Conservation (phyloP, 352 stramenopile genomes). For the Globisporangium heterothallicum region DNA sequence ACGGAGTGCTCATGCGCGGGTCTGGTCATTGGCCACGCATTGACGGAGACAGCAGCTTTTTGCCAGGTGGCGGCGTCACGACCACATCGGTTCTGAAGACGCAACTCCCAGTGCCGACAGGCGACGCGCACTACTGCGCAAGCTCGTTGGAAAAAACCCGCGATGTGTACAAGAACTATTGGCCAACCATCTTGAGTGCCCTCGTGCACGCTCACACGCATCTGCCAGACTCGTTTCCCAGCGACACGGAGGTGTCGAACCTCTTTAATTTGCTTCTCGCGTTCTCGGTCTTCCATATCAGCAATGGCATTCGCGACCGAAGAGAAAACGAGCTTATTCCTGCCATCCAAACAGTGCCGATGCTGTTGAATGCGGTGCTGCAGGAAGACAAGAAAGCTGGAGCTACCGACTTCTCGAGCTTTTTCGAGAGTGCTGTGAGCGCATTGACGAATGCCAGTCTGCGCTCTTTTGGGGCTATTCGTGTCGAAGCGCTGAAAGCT, state of each 20-base stretch:
- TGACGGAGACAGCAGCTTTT: slow-evolving; percentile 6
- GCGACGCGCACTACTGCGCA: slow-evolving; percentile 1
- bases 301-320: slow-evolving; percentile 31
- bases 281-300: slow-evolving; percentile 40
- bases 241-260: not conserved
- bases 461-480: slow-evolving; percentile 23
- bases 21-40: slow-evolving; percentile 25
- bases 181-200: slow-evolving; percentile 44
- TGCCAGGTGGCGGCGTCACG: slow-evolving; percentile 5
- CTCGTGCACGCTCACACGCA: slow-evolving; percentile 31
- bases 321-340: slow-evolving; percentile 33
- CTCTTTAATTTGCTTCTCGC: slow-evolving; percentile 26
- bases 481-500: slow-evolving; percentile 34
- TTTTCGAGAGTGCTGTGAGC: slow-evolving; percentile 22
- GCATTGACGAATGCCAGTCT: slow-evolving; percentile 34
- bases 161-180: slow-evolving; percentile 51
- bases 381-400: not conserved
- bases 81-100: slow-evolving; percentile 19
- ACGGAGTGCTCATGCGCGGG: slow-evolving; percentile 43
- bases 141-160: slow-evolving; percentile 17
- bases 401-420: slow-evolving; percentile 2
- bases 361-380: slow-evolving; percentile 23
- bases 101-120: slow-evolving; percentile 20
- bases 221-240: slow-evolving; percentile 14
- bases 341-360: slow-evolving; percentile 29